Base-by-base conservation (phyloP, 75 land plant species). In the Pseudotsuga menziesii region DNA sequence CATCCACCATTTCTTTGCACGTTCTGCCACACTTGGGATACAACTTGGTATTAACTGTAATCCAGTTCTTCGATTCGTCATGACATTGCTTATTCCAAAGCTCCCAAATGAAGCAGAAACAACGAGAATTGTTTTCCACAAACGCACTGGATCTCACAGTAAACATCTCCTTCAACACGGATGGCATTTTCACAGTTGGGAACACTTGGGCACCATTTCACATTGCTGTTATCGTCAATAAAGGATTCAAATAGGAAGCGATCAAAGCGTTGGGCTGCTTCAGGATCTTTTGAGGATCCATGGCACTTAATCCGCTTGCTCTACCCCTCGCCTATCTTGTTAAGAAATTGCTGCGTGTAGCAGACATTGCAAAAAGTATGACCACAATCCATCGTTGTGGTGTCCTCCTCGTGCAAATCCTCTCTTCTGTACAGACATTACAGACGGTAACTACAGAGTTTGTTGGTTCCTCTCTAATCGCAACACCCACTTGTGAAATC, bases 171-270 rank as follows among this genome's bases (percentile, higher is more conserved):
- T n/a, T n/a, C n/a, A n/a, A n/a, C n/a, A n/a, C n/a, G n/a, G n/a
- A n/a, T n/a, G n/a, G n/a, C n/a, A n/a, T n/a, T n/a, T n/a, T n/a
- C n/a, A n/a, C n/a, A n/a, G n/a, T n/a, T n/a, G n/a, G n/a, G n/a
- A n/a, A n/a, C 35, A 94, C 93, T 22, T 89, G 74, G 74, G 92
- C 92, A 78, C 93, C 92, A 94, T 67, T 90, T 94, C 55, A 94
- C 98, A 75, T 78, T 87, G 75, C 81, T 78, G 78, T 94, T 94
- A 76, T 94, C 98, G 67, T 94, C 98, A 55, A 92, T 90, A 75
- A 92, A 94, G 54, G 98, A 94, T 78, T 92, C 95, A 32, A 94
- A 76, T 35, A 94, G 84, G 71, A 82, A 89, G 11, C 93, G 86
- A 27, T 92, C 91, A 75, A 91, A 94, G 41, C 86, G 87, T 60